phyloP scores from a whole-genome alignment of 2,329 filamentous ascomycete species.

The Hypoxylon sp. region DNA sequence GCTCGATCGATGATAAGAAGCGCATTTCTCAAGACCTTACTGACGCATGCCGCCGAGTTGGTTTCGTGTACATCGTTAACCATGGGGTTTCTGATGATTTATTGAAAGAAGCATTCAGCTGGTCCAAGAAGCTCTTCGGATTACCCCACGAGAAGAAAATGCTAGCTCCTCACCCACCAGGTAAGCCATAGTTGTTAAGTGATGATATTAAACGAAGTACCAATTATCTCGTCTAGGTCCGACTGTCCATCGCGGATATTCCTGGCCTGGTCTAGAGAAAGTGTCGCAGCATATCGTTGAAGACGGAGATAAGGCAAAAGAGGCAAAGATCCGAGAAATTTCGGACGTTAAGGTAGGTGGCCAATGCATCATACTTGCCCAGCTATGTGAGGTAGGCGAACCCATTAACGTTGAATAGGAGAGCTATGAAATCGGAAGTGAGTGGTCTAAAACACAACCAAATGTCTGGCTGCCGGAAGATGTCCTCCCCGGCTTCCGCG shows the following conservation, averaged over 20 bases:
- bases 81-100: conserved; percentile 47
- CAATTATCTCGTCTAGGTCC: conserved; percentile 47
- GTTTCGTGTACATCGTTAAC: conserved; percentile 45
- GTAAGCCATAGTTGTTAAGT: conserved; percentile 20
- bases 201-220: not conserved
- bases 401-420: conserved; percentile 51
- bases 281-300: conserved; percentile 55
- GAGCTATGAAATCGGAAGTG: conserved; percentile 61
- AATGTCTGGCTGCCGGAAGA: conserved; percentile 60
- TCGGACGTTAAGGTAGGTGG: conserved; percentile 59
- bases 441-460: conserved; percentile 53
- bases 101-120: conserved; percentile 51
- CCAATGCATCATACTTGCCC: not conserved
- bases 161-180: conserved; percentile 49
- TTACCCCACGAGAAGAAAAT: conserved; percentile 48
- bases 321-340: conserved; percentile 53
- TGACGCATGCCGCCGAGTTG: conserved; percentile 45
- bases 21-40: conserved; percentile 42
- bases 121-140: conserved; percentile 47
- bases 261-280: conserved; percentile 62
- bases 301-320: conserved; percentile 52
- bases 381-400: not conserved
- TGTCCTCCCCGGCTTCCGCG: conserved; percentile 55
- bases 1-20: conserved; percentile 35
- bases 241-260: conserved; percentile 63